Conservation (phyloP, 345 rosid species). For the Sonneratia caseolaris region DNA sequence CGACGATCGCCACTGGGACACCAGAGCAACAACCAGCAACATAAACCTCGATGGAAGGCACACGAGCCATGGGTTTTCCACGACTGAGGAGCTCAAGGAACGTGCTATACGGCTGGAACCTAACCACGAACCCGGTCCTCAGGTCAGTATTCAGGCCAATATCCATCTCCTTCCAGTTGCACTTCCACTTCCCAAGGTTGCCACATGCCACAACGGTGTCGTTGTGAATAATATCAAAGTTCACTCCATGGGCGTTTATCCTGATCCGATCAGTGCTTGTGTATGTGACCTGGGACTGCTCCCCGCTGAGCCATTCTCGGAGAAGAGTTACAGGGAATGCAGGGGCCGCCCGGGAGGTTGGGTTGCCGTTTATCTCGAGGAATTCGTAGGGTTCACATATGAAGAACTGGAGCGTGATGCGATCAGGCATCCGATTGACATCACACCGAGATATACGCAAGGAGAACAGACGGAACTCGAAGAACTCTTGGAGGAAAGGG, state of each 20-base stretch:
- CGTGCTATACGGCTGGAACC: not conserved
- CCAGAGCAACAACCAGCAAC: not conserved
- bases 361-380: conserved; percentile 7
- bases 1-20: not conserved
- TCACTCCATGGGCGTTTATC: conserved; percentile 1
- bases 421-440: not conserved
- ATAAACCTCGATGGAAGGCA: not conserved
- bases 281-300: not conserved
- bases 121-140: conserved; percentile 6
- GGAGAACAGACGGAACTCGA: conserved; percentile 11
- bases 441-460: conserved; percentile 4
- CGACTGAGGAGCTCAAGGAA: too few species aligned
- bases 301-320: not conserved
- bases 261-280: not conserved
- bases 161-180: conserved; percentile 5
- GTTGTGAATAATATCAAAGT: not conserved
- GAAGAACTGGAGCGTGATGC: not conserved
- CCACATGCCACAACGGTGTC: not conserved
- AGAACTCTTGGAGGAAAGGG: conserved; percentile 5
- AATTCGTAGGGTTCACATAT: not conserved
- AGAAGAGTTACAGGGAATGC: not conserved
- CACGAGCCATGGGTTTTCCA: too few species aligned
- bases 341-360: not conserved
- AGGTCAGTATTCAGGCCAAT: not conserved
- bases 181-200: not conserved